Evolutionary conservation across 164 flowering plant genomes (phyloP).

Genomic region (Piper longum): DNA sequence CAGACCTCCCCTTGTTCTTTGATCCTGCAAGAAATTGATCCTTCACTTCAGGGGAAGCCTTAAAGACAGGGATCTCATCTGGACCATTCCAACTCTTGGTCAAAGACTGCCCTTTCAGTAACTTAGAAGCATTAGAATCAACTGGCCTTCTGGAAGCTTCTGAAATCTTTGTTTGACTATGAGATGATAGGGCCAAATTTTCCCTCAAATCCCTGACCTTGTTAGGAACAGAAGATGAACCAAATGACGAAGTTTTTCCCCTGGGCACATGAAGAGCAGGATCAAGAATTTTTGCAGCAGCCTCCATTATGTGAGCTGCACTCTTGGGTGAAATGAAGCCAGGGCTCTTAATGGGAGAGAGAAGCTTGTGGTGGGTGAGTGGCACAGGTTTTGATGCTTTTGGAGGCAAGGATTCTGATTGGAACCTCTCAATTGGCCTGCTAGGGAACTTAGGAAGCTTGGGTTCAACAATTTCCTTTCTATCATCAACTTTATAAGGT

Average conservation of each 20-base stretch:
- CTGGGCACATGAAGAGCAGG: constrained; percentile 32
- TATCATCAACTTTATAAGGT: constrained; percentile 16
- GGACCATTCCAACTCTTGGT: constrained; percentile 28
- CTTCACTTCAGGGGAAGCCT: constrained; percentile 22
- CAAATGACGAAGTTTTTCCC: constrained; percentile 20
- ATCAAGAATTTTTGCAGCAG: constrained; percentile 70
- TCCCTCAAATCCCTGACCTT: constrained; percentile 36
- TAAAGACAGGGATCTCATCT: constrained; percentile 2
- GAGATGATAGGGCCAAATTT: constrained; percentile 23
- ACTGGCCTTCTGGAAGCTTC: constrained; percentile 35
- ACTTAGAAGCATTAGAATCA: constrained; percentile 55
- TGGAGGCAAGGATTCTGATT: constrained; percentile 63
- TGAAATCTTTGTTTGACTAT: constrained; percentile 28
- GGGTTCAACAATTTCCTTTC: constrained; percentile 20
- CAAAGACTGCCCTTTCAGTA: constrained; percentile 61
- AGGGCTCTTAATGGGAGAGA: constrained; percentile 76
- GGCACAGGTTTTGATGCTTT: constrained; percentile 67
- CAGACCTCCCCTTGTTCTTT: constrained; percentile 49
- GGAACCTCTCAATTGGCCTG: constrained; percentile 36
- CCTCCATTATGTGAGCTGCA: constrained; percentile 82
- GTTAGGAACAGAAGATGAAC: constrained; percentile 25
- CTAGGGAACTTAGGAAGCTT: constrained; percentile 30
- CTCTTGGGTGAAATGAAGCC: constrained; percentile 41
- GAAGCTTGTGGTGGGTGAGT: constrained; percentile 57
- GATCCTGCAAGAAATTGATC: constrained; percentile 13